These are phyloP conservation scores for Pyrenochaeta sp. DNA, from an alignment of 2,329 filamentous ascomycete species.

Conservation along the genomic window DNA sequence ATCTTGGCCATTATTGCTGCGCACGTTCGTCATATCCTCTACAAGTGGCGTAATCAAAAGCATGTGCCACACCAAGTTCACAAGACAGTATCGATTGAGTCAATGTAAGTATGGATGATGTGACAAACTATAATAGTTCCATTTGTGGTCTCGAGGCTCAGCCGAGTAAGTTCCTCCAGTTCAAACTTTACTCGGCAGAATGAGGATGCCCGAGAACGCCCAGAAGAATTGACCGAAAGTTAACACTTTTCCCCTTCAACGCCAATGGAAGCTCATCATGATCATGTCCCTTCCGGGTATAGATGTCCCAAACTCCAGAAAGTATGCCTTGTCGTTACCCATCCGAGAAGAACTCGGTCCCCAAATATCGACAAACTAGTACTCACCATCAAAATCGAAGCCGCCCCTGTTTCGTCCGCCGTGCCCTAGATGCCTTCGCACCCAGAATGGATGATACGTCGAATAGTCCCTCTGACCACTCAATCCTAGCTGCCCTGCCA, in stretches of 20 bases:
- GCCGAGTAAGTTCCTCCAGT: no score
- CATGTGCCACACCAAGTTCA: no score
- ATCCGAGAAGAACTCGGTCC: neutral
- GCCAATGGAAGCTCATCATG: neutral
- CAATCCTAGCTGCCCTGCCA: constrained; percentile 68
- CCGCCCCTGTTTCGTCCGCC: constrained; percentile 5
- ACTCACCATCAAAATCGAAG: constrained; percentile 4
- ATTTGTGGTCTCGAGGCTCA: no score
- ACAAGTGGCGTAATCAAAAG: no score
- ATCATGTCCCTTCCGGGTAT: neutral
- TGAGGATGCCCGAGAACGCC: neutral
- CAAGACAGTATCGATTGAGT: no score
- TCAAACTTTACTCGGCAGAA: neutral
- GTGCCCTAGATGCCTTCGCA: constrained; percentile 17
- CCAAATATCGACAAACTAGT: neutral
- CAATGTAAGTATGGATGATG: no score
- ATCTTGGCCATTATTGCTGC: no score
- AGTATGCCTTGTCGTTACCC: neutral
- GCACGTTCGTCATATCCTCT: no score
- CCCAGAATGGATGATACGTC: constrained; percentile 38
- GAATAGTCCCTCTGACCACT: constrained; percentile 55
- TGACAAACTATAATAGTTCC: no score
- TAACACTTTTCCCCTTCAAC: neutral
- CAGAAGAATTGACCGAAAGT: neutral
- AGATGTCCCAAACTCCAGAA: constrained; percentile 7